Base-by-base conservation (phyloP, 805 yeast genomes). In the Zygoascus bituminiphila region DNA sequence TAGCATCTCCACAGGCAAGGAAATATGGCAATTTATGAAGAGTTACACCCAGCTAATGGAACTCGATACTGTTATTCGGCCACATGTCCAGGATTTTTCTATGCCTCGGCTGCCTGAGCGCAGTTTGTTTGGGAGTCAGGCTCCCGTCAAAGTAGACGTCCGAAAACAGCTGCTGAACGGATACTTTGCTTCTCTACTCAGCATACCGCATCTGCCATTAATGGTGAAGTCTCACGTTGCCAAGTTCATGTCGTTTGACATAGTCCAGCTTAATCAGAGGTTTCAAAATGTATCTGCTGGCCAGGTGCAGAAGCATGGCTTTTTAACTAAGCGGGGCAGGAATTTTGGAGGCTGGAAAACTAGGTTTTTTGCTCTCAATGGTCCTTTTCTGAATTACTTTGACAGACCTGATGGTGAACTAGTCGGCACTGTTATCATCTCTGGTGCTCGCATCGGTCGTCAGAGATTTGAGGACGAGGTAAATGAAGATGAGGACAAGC, bases 11-110 rank as follows among this genome's bases (percentile, higher is more conserved):
- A 66, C 81, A 1, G 69, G 71, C 36, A 79, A 79, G 51, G 87
- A 81, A 56, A 75, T 85, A 70, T 89, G 95, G 83, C 73, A 80
- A 55, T 78, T 87, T 46, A 70, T 79, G 38, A 88, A 88, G 58
- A 64, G 79, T 1, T 75, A 79, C 50, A 67, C 76, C 1, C 82
- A 81, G 56, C 66, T 91, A n/a, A 53, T 69, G 5, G 70, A 73
- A 8, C 71, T 89, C 52, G 94, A 88, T 63, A 63, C 67, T 20
- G 77, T 73, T 36, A 67, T 87, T 9, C 71, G 88, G 53, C 49
- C 51, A 8, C 14, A 40, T 33, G 22, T 37, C 3, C 37, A 21
- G n/a, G 24, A 22, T 14, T 20, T 1, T 40, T 50, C 69, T 4
- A 64, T 83, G 24, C 84, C 88, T 0, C 67, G 72, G 6, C 61